Conservation (phyloP, 306 rosid species). For the Medicago lupulina region DNA sequence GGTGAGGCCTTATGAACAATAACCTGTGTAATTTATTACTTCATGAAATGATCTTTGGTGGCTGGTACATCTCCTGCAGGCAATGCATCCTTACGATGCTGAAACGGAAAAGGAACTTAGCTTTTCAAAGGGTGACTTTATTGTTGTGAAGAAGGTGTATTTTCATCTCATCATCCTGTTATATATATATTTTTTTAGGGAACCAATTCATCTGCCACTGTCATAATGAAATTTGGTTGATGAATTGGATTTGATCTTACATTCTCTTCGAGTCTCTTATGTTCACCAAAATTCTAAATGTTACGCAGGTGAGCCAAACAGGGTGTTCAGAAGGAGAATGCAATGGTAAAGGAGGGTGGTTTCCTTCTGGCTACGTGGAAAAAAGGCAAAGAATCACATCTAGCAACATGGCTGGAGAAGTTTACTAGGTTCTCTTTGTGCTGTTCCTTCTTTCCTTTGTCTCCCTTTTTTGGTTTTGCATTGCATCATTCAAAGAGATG, state of each 20-base stretch:
- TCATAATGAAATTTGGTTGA: conserved; percentile 29
- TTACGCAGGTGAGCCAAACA: conserved; percentile 66
- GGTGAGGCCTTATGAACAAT: conserved; percentile 6
- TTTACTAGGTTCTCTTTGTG: conserved; percentile 48
- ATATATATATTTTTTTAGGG: not conserved
- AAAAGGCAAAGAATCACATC: conserved; percentile 85
- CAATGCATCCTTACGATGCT: conserved; percentile 70
- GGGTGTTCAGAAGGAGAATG: conserved; percentile 99
- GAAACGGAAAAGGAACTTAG: conserved; percentile 86
- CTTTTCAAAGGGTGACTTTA: conserved; percentile 84
- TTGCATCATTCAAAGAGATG: conserved; percentile 19
- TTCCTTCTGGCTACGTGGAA: conserved; percentile 84
- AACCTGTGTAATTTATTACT: conserved; percentile 4
- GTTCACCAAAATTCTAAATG: conserved; percentile 32
- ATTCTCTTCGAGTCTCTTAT: conserved; percentile 7
- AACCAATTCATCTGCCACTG: not conserved
- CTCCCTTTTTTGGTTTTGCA: conserved; percentile 36
- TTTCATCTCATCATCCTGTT: conserved; percentile 31
- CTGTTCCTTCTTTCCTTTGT: conserved; percentile 35
- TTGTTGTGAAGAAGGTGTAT: conserved; percentile 91
- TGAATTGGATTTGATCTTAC: conserved; percentile 14
- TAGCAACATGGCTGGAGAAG: conserved; percentile 57
- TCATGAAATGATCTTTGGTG: conserved; percentile 28
- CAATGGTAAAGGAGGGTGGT: conserved; percentile 92
- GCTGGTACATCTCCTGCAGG: conserved; percentile 60